Conservation (phyloP, 2,329 filamentous ascomycete species). For the Ophiostoma ulmi region DNA sequence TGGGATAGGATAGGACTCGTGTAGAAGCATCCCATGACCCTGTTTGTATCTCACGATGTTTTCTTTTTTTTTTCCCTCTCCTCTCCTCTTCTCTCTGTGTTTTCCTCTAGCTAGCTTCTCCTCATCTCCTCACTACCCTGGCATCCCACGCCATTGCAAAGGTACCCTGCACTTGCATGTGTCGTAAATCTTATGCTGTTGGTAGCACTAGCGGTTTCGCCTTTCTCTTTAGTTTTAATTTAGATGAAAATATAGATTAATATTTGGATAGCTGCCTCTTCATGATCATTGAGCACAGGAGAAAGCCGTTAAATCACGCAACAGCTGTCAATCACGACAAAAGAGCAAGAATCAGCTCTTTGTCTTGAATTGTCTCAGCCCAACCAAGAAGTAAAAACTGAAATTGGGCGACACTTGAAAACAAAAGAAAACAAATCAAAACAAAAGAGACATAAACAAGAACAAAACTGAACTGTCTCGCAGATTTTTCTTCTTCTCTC, state of each 20-base stretch:
- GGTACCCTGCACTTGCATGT: slow-evolving; percentile 6
- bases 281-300: not conserved
- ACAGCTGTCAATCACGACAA: slow-evolving; percentile 1
- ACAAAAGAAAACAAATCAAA: not conserved
- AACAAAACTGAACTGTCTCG: slow-evolving; percentile 8
- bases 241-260: too few relatives aligned
- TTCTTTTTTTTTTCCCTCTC: not conserved
- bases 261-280: not conserved
- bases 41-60: not conserved
- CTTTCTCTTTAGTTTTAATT: not conserved
- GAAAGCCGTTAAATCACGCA: not conserved
- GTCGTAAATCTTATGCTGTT: not conserved
- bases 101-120: not conserved
- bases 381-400: not conserved
- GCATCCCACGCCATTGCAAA: not conserved
- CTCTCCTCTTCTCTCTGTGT: too few relatives aligned
- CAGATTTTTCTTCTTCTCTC: not conserved
- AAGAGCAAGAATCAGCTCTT: not conserved
- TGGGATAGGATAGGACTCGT: not conserved
- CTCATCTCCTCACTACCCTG: not conserved
- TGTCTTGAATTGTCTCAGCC: not conserved
- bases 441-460: not conserved
- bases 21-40: not conserved
- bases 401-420: too few relatives aligned
- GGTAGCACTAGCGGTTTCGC: slow-evolving; percentile 3